Evolutionary conservation across 2,329 filamentous ascomycete genomes (phyloP), one percentile per base, ranked within the genome.

Genomic region (Zasmidium angulare): DNA sequence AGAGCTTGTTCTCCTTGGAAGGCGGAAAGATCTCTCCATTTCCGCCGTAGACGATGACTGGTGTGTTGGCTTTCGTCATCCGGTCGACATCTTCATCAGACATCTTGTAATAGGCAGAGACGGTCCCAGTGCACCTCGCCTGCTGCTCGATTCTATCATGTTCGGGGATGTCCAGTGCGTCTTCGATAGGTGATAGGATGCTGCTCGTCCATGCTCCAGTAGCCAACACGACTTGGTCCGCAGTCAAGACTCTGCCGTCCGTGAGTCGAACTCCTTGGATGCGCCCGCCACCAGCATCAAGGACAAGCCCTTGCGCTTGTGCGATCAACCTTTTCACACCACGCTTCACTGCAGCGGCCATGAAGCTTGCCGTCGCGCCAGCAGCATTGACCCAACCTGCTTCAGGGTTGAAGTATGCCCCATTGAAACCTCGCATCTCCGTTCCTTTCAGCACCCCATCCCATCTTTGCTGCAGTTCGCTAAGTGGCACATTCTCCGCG

Each of bases 141-240:
- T 88, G 85, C 23, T 79, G 74, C 59, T 84, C 78, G 29, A 81
- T 75, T 51, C 80, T 75, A 22, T 81, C 72, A 1, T 78, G 73
- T 1, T 79, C 78, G 46, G 77, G 75, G 53, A 82, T 68, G 2
- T 66, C 53, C 6, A 81, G 63, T 2, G 70, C 63, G 57, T 81
- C 78, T 64, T 82, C 80, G 3, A 79, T 46, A 17, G 81, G 77
- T 1, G 80, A 79, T 56, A 87, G 76, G 23, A 87, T 68, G 31
- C 77, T 72, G 22, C 79, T 79, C 2, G 84, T 86, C 71, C 83
- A 82, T 1, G 84, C 83, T 3, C 84, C 85, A 1, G 84, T 82
- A 31, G 78, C 79, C 24, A 87, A 68, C 17, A 87, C 69, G 24
- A 84, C 74, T 66, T 83, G 82, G 55, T 83, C 79, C 1, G 84